Evolutionary conservation across 768 basidiomycete genomes (phyloP).

Genomic region (Tulasnella sp.): DNA sequence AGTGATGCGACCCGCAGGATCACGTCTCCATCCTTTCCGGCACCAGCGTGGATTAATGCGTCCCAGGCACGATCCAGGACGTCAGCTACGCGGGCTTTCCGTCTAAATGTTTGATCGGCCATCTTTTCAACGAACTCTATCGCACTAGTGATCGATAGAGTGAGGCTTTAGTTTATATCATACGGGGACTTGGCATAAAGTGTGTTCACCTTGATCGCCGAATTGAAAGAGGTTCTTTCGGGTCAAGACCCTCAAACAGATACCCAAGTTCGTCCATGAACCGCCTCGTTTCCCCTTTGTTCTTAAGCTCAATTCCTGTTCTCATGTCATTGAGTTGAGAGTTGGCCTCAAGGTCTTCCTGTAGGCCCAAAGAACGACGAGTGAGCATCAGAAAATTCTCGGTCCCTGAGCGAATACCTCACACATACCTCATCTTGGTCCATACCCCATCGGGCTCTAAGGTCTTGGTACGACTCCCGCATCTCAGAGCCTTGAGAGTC

Average conservation of each 20-base stretch:
- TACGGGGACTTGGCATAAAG: background rate
- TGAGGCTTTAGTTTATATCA: background rate
- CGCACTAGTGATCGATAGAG: slow-evolving; percentile 36
- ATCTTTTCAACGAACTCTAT: slow-evolving; percentile 65
- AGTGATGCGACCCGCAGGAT: slow-evolving; percentile 52
- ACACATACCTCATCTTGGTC: slow-evolving; percentile 53
- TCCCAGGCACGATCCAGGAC: slow-evolving; percentile 62
- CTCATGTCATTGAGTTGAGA: slow-evolving; percentile 17
- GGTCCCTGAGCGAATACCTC: slow-evolving; percentile 19
- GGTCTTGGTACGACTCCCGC: slow-evolving; percentile 64
- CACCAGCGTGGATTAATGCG: slow-evolving; percentile 42
- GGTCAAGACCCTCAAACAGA: slow-evolving; percentile 66
- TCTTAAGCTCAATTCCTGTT: slow-evolving; percentile 60
- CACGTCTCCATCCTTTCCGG: slow-evolving; percentile 25
- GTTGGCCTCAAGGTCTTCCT: background rate
- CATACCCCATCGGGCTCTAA: slow-evolving; percentile 71
- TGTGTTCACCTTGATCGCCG: slow-evolving; percentile 50
- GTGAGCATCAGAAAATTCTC: background rate
- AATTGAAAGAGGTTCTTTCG: slow-evolving; percentile 36
- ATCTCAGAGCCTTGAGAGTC: slow-evolving; percentile 29
- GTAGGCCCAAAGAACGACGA: background rate
- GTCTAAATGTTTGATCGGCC: slow-evolving; percentile 61
- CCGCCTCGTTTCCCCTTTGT: slow-evolving; percentile 65
- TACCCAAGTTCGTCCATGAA: slow-evolving; percentile 81
- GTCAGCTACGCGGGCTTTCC: slow-evolving; percentile 68